phyloP scores from a whole-genome alignment of 768 basidiomycete genomes.

The Kwoniella newhampshirensis region DNA sequence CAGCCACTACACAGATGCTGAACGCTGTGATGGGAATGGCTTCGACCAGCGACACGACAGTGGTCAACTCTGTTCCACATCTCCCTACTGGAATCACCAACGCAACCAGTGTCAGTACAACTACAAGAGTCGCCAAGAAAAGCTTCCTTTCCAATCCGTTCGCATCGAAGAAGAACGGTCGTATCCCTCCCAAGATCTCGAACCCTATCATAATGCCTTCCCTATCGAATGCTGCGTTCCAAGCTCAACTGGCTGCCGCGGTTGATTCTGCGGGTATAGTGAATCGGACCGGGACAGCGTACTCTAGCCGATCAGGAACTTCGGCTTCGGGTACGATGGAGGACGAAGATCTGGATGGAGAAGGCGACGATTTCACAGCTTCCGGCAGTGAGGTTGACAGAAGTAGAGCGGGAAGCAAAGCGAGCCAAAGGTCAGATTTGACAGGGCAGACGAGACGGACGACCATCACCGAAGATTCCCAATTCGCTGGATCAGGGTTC shows the following conservation, averaged over 20 bases:
- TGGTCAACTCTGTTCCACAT: not conserved
- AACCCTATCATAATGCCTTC: slow-evolving; percentile 37
- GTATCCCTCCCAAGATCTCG: slow-evolving; percentile 29
- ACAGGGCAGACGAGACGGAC: slow-evolving; percentile 9
- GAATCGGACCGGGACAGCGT: slow-evolving; percentile 18
- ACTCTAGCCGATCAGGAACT: slow-evolving; percentile 7
- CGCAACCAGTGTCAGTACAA: no score
- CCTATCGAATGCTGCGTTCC: slow-evolving; percentile 38
- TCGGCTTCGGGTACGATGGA: not conserved
- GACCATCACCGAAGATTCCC: slow-evolving; percentile 22
- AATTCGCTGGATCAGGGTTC: slow-evolving; percentile 13
- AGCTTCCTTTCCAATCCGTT: slow-evolving; percentile 31
- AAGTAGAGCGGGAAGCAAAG: slow-evolving; percentile 11
- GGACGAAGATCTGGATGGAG: slow-evolving; percentile 2
- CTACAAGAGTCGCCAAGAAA: not conserved
- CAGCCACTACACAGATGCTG: slow-evolving; percentile 21
- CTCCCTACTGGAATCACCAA: not conserved
- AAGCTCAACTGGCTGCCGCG: slow-evolving; percentile 38
- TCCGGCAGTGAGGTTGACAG: slow-evolving; percentile 14
- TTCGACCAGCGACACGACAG: not conserved
- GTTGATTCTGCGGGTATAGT: slow-evolving; percentile 39
- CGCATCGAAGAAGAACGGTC: slow-evolving; percentile 9
- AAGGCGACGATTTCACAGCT: slow-evolving; percentile 12
- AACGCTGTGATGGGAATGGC: slow-evolving; percentile 1
- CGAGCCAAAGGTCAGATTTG: slow-evolving; percentile 17